Conservation (phyloP, 2,329 filamentous ascomycete species). For the Verticillium longisporum region DNA sequence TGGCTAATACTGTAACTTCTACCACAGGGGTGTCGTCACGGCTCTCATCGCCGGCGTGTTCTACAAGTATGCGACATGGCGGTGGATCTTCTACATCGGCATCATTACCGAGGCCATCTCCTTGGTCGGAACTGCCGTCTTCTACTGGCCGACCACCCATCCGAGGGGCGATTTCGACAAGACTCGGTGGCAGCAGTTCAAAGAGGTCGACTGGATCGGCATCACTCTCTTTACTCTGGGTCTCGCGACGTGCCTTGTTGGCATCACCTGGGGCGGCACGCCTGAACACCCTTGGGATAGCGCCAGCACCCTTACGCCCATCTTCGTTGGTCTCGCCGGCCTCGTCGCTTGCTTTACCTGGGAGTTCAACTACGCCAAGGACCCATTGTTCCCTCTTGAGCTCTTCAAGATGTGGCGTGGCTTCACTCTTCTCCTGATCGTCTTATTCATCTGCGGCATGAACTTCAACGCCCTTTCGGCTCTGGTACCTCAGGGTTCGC, state of each 20-base stretch:
- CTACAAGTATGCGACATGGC: slow-evolving; percentile 19
- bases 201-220: slow-evolving; percentile 22
- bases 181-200: slow-evolving; percentile 20
- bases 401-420: slow-evolving; percentile 21
- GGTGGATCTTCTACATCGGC: slow-evolving; percentile 18
- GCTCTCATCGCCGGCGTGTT: slow-evolving; percentile 20
- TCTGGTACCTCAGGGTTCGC: slow-evolving; percentile 19
- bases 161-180: slow-evolving; percentile 20
- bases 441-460: slow-evolving; percentile 23
- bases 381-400: slow-evolving; percentile 17
- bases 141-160: slow-evolving; percentile 18
- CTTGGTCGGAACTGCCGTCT: slow-evolving; percentile 16
- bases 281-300: slow-evolving; percentile 9
- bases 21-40: slow-evolving; percentile 16
- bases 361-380: slow-evolving; percentile 14
- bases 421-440: slow-evolving; percentile 20
- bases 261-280: slow-evolving; percentile 14
- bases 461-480: slow-evolving; percentile 19
- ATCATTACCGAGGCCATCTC: slow-evolving; percentile 18
- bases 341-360: slow-evolving; percentile 14
- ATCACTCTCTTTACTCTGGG: slow-evolving; percentile 14
- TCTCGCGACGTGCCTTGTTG: slow-evolving; percentile 14
- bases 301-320: slow-evolving; percentile 10
- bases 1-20: neutral
- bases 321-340: slow-evolving; percentile 10